A percentile compares a stretch with the other conserved stretches of the same genome.
phyloP scores from a whole-genome alignment of 2,329 filamentous ascomycete species.

The Exophiala phaeomuriformis region DNA sequence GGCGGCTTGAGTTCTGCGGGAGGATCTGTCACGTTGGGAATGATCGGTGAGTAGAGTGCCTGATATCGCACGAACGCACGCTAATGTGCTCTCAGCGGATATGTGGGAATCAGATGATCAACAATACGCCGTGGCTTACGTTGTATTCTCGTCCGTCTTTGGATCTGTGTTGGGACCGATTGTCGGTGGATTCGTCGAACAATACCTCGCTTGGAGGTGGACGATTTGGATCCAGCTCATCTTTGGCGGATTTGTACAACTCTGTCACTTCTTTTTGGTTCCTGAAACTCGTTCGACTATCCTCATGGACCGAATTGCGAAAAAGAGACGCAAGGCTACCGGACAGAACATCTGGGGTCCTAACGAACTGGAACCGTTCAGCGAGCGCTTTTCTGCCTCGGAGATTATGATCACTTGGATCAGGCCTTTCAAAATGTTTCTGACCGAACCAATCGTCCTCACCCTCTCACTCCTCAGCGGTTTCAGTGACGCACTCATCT shows the following conservation, averaged over 20 bases:
- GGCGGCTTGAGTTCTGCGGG: conserved; percentile 65
- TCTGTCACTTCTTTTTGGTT: conserved; percentile 60
- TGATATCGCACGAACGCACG: neutral
- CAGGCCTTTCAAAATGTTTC: conserved; percentile 57
- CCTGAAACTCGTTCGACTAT: conserved; percentile 72
- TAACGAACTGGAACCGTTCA: conserved; percentile 58
- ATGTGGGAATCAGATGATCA: conserved; percentile 64
- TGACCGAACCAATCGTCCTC: conserved; percentile 58
- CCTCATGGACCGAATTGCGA: conserved; percentile 72
- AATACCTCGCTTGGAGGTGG: conserved; percentile 64
- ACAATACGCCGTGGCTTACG: conserved; percentile 68
- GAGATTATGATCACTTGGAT: conserved; percentile 53
- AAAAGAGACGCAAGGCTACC: conserved; percentile 59
- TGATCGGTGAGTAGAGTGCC: conserved; percentile 44
- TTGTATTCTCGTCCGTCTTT: conserved; percentile 72
- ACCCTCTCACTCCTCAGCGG: conserved; percentile 56
- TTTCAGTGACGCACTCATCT: conserved; percentile 59
- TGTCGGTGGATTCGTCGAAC: conserved; percentile 67
- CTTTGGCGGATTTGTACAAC: conserved; percentile 62
- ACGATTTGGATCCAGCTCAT: conserved; percentile 81
- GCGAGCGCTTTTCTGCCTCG: conserved; percentile 48
- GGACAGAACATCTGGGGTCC: conserved; percentile 63
- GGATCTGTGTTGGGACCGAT: conserved; percentile 71
- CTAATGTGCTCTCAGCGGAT: conserved; percentile 44
- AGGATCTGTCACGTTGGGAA: conserved; percentile 65